Evolutionary conservation across 371 early-diverging fungal genomes (phyloP).

Genomic region (Mortierella sp.): DNA sequence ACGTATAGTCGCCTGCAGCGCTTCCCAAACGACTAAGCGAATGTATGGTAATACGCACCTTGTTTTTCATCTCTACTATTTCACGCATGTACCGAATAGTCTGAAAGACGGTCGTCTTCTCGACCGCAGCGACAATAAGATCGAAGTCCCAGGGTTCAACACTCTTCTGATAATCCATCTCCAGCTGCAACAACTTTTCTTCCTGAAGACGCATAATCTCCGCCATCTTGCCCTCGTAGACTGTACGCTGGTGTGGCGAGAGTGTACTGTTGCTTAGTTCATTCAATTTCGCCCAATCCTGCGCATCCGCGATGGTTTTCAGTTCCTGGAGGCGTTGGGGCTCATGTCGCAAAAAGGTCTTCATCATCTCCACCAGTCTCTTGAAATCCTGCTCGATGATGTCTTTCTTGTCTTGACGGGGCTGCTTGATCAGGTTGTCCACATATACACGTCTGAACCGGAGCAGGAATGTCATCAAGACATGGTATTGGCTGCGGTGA

Average conservation of each 20-base stretch:
- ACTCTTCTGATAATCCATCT: constrained; percentile 25
- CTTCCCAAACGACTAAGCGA: not conserved
- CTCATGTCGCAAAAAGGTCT: not conserved
- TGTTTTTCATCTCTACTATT: constrained; percentile 59
- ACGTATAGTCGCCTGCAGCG: not conserved
- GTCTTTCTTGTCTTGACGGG: constrained; percentile 28
- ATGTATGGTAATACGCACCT: constrained; percentile 9
- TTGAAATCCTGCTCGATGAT: constrained; percentile 5
- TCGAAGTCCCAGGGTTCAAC: constrained; percentile 64
- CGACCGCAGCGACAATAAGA: constrained; percentile 67
- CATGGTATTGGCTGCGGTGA: constrained; percentile 60
- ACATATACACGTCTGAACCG: constrained; percentile 56
- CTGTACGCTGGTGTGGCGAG: not conserved
- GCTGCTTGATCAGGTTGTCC: constrained; percentile 32
- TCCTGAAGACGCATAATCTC: not conserved
- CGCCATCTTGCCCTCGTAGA: not conserved
- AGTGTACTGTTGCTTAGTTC: not conserved
- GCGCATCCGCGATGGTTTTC: not conserved
- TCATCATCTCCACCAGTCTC: not conserved
- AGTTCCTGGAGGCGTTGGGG: constrained; percentile 3
- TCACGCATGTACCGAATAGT: constrained; percentile 65
- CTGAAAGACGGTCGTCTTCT: constrained; percentile 65
- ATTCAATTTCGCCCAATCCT: not conserved
- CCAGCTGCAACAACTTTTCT: constrained; percentile 16
- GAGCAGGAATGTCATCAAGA: constrained; percentile 61